Percentiles rank a stretch among this genome's conserved stretches.
phyloP scores from a whole-genome alignment of 1,139 yeast genomes.

The Diutina ranongensis region DNA sequence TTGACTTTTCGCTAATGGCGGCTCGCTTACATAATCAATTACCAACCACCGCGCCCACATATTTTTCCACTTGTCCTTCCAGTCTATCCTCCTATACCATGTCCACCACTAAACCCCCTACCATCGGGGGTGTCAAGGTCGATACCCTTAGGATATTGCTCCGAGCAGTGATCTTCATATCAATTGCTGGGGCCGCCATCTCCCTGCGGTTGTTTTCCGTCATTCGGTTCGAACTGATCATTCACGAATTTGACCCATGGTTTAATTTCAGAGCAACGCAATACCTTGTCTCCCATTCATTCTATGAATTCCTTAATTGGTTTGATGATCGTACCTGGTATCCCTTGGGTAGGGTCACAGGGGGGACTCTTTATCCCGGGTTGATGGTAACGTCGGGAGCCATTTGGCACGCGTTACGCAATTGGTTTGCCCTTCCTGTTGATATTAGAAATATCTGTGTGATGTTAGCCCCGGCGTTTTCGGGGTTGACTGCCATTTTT shows the following conservation, averaged over 20 bases:
- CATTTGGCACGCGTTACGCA: slow-evolving; percentile 65
- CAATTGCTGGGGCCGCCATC: slow-evolving; percentile 82
- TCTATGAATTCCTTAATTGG: slow-evolving; percentile 92
- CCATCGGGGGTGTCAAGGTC: slow-evolving; percentile 2
- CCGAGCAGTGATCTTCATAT: slow-evolving; percentile 51
- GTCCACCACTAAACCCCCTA: slow-evolving; percentile 1
- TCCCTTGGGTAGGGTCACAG: slow-evolving; percentile 97
- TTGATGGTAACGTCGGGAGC: slow-evolving; percentile 94
- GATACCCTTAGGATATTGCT: slow-evolving; percentile 36
- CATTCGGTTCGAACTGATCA: slow-evolving; percentile 84
- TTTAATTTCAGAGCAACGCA: slow-evolving; percentile 93
- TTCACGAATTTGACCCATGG: slow-evolving; percentile 99
- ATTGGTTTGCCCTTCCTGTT: slow-evolving; percentile 62
- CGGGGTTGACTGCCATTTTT: slow-evolving; percentile 85
- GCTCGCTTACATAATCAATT: neutral
- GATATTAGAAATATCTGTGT: slow-evolving; percentile 96
- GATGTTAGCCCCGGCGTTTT: slow-evolving; percentile 90
- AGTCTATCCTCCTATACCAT: neutral
- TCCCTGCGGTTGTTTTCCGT: slow-evolving; percentile 77
- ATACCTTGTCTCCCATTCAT: slow-evolving; percentile 73
- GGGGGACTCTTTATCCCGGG: slow-evolving; percentile 97
- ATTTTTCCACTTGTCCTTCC: neutral
- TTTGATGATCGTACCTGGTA: slow-evolving; percentile 99
- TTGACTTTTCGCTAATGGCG: neutral
- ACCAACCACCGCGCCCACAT: too few relatives aligned